Base-by-base conservation (phyloP, 1,284 basidiomycete genomes). In the Ceratobasidium sp. region DNA sequence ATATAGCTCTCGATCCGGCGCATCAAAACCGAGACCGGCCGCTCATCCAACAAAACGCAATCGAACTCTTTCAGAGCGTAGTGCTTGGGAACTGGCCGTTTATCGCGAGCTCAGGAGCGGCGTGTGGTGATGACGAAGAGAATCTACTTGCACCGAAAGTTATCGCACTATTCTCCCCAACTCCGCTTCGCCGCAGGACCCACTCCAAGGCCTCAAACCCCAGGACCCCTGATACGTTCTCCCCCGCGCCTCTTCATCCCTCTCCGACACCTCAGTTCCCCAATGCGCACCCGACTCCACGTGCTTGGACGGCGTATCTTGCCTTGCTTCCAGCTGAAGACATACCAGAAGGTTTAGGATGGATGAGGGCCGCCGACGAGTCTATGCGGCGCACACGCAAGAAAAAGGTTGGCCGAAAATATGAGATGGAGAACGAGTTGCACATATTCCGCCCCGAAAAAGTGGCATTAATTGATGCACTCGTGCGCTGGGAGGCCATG, bases 81-180 rank as follows among this genome's bases (percentile, higher is more conserved):
- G n/a, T 72, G 29, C 29, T 72, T 16, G 56, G 68, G 13, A 72
- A 72, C 24, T 72, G 68, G 68, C 68, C 68, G 27, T 61, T 72
- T 24, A 59, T 72, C n/a, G 43, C 54, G 29, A 54, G 68, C 16
- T 14, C 8, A 31, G 56, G 14, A 37, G 37, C 13, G n/a, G 13
- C 29, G 37, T 16, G n/a, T 8, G n/a, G 8, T 19, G 29, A 58
- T 7, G 24, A 34, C 31, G 9, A 7, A 14, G 54, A 58, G 6
- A 58, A n/a, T n/a, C 34, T 62, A n/a, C 61, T 63, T 24, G 27
- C 61, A 1, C 61, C 61, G 7, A 29, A 8, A 16, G 29, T 24
- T 24, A 63, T 48, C 37, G 43, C 41, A 24, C 27, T 63, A 8
- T 63, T 63, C 19, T 9, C 31, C 27, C 61, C 61, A 7, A 31